A percentile compares a stretch with the other conserved stretches of the same genome.
Conservation (phyloP, 768 basidiomycete species). For the Neoboletus subvelutipes region DNA sequence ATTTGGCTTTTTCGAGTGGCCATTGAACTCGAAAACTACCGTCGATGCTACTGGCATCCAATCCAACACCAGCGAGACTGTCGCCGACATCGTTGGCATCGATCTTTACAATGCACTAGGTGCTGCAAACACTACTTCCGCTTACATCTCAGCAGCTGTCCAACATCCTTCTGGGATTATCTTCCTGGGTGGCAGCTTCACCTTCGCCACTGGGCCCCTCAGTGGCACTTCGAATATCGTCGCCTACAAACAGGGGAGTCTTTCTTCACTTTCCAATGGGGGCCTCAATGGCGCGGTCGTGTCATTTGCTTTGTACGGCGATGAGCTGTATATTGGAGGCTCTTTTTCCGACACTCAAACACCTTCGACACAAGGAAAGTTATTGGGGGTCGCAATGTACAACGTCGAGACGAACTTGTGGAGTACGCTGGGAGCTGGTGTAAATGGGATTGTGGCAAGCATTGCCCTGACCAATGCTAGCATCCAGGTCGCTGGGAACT, state of each 20-base stretch:
- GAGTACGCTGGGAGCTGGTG: slow-evolving; percentile 67
- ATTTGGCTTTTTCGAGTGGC: slow-evolving; percentile 93
- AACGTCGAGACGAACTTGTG: slow-evolving; percentile 64
- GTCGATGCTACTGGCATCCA: slow-evolving; percentile 62
- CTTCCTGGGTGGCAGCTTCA: slow-evolving; percentile 79
- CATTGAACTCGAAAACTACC: slow-evolving; percentile 43
- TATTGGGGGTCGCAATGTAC: slow-evolving; percentile 69
- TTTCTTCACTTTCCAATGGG: slow-evolving; percentile 52
- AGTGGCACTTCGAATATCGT: slow-evolving; percentile 70
- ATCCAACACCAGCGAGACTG: slow-evolving; percentile 68
- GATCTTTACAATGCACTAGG: slow-evolving; percentile 64
- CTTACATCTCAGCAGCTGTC: slow-evolving; percentile 52
- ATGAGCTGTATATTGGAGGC: slow-evolving; percentile 83
- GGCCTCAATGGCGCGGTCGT: slow-evolving; percentile 83
- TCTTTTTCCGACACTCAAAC: slow-evolving; percentile 70
- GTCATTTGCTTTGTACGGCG: slow-evolving; percentile 59
- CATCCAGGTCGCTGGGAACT: slow-evolving; percentile 73
- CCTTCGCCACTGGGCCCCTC: slow-evolving; percentile 53
- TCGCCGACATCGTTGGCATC: slow-evolving; percentile 61
- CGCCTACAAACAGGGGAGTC: slow-evolving; percentile 58
- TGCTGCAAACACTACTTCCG: slow-evolving; percentile 35
- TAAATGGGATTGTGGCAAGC: slow-evolving; percentile 71
- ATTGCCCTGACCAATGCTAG: slow-evolving; percentile 51
- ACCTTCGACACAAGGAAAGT: slow-evolving; percentile 48
- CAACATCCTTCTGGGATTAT: slow-evolving; percentile 65